Conservation (phyloP, 768 basidiomycete species). For the Boletus rex-veris region DNA sequence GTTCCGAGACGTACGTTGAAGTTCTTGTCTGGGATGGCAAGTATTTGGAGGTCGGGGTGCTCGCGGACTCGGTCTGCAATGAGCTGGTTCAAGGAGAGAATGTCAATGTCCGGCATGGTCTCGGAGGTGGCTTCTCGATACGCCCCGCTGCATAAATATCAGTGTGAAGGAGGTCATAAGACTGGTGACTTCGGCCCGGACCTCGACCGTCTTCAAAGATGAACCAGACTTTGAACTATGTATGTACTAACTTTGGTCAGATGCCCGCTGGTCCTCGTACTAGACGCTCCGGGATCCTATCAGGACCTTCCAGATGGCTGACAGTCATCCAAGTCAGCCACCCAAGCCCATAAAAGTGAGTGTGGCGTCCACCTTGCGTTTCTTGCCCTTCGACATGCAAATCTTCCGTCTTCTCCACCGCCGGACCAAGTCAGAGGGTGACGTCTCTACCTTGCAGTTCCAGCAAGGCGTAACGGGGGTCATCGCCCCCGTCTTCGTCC, state of each 20-base stretch:
- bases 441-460: conserved; percentile 28
- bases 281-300: background rate
- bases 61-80: conserved; percentile 18
- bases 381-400: conserved; percentile 32
- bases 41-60: conserved; percentile 19
- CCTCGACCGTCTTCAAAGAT: too few species aligned
- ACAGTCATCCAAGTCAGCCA: conserved; percentile 16
- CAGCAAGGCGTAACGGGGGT: background rate
- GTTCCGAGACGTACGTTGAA: conserved; percentile 10
- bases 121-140: background rate
- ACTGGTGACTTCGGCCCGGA: background rate
- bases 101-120: conserved; percentile 13
- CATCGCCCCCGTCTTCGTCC: conserved; percentile 22
- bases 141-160: too few species aligned
- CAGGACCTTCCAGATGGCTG: conserved; percentile 8
- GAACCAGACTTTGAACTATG: background rate
- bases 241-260: background rate
- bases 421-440: conserved; percentile 44
- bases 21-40: conserved; percentile 26
- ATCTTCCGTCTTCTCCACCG: conserved; percentile 49
- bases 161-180: background rate
- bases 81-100: conserved; percentile 29
- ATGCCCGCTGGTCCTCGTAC: background rate
- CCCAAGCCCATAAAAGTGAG: conserved; percentile 16
- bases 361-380: background rate